Percentiles rank a stretch among this genome's conserved stretches.
phyloP scores from a whole-genome alignment of 129 eudicot species.

The Ambrosia trifida region DNA sequence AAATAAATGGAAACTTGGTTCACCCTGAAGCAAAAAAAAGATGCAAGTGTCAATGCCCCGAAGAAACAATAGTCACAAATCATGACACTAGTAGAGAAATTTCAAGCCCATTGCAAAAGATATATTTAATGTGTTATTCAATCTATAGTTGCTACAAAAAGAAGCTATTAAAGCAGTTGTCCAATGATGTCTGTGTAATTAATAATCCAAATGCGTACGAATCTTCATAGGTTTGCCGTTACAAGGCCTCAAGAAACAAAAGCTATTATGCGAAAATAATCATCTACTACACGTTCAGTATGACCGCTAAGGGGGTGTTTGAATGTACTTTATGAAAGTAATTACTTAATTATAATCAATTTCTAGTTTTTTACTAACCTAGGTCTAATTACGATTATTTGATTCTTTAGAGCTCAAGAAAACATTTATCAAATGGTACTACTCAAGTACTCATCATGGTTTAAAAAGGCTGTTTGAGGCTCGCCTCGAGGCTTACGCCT shows the following conservation, averaged over 20 bases:
- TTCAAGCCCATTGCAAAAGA: background rate
- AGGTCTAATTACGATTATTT: background rate
- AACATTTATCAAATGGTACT: background rate
- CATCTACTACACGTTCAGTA: background rate
- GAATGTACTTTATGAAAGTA: background rate
- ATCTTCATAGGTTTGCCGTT: background rate
- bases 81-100: background rate
- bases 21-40: constrained; percentile 37
- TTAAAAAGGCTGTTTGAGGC: no score
- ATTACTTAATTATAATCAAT: background rate
- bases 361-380: background rate
- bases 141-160: constrained; percentile 4
- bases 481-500: no score
- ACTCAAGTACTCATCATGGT: no score
- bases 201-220: background rate
- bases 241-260: background rate
- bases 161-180: background rate
- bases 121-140: background rate
- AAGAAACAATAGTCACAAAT: background rate
- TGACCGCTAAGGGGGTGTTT: background rate
- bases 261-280: constrained; percentile 4
- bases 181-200: background rate
- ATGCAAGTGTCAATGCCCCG: background rate
- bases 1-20: constrained; percentile 53
- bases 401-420: background rate